Evolutionary conservation across 768 basidiomycete species (phyloP).

Genomic region (Termitomyces sp.): DNA sequence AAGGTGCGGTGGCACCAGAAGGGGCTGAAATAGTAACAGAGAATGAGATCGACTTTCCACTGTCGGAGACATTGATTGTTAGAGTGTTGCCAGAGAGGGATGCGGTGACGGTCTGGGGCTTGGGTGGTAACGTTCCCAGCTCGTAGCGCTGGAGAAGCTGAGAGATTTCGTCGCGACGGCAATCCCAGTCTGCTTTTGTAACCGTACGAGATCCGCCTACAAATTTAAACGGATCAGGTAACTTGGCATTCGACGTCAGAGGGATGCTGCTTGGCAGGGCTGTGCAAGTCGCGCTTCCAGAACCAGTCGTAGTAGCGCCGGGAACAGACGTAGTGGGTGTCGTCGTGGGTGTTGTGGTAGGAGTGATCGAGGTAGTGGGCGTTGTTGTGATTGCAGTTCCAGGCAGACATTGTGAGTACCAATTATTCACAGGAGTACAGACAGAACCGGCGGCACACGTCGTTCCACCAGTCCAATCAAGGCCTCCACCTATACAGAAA

Average conservation of each 20-base stretch:
- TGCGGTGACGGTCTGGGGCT: constrained; percentile 43
- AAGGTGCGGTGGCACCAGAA: constrained; percentile 39
- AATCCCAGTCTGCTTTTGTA: constrained; percentile 47
- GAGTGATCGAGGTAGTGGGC: constrained; percentile 16
- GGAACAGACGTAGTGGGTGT: constrained; percentile 9
- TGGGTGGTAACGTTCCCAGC: constrained; percentile 45
- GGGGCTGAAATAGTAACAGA: constrained; percentile 43
- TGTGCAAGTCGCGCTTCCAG: constrained; percentile 19
- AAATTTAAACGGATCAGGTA: constrained; percentile 57
- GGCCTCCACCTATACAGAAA: constrained; percentile 29
- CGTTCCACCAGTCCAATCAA: constrained; percentile 32
- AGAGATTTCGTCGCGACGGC: constrained; percentile 46
- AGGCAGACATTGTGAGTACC: constrained; percentile 34
- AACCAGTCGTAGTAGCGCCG: constrained; percentile 5
- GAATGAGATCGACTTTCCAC: constrained; percentile 48
- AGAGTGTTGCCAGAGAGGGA: constrained; percentile 43
- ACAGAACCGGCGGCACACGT: constrained; percentile 31
- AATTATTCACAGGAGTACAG: constrained; percentile 30
- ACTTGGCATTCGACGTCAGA: constrained; percentile 34
- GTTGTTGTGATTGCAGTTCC: constrained; percentile 20
- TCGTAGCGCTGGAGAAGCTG: constrained; percentile 52
- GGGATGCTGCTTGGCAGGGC: constrained; percentile 27
- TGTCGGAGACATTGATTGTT: constrained; percentile 44
- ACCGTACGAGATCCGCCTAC: constrained; percentile 38
- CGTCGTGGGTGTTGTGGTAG: constrained; percentile 18